Evolutionary conservation across 495 filamentous ascomycete genomes (phyloP), one percentile per base, ranked within the genome.

Genomic region (Margaritispora aquatica): DNA sequence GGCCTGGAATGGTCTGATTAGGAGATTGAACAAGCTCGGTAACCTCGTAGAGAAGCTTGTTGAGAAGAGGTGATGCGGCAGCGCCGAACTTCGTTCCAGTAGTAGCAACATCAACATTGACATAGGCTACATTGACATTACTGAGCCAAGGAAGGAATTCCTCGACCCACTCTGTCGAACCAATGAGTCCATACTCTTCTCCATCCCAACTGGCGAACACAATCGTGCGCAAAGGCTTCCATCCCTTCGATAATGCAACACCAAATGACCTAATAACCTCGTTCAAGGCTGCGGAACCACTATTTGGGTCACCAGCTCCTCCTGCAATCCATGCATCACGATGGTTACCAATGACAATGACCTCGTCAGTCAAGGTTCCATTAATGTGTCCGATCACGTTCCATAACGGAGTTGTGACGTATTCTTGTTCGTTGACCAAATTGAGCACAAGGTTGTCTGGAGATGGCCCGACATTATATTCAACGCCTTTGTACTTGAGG

Each of bases 121-220:
- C 69, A 64, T 98, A 98, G 19, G 92, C 91, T 36, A 96, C 82
- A 22, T 87, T 89, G 11, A 88, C 76, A 22, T 79, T 77, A 10
- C 78, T 82, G 10, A 97, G 78, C 91, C 92, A 96, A 1, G 89
- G 88, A 0, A 96, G 72, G 58, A 89, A 89, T 64, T 98, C 94
- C 70, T 98, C 94, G 8, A 98, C 94, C 75, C 92, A 91, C 72
- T 98, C 95, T 1, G 95, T 97, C 10, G 88, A 92, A 13, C 94
- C 94, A 53, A 97, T 82, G 15, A 95, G 73, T 61, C 95, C 96
- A 67, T 96, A 97, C 69, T 96, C 92, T 67, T 90, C 89, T 26
- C 85, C 94, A 67, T 98, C 94, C 94, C 94, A 97, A 65, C 87
- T 93, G 23, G 88, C 89, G 70, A 97, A 96, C 59, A 94, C 86